Base-by-base conservation (phyloP, 2,329 filamentous ascomycete genomes). In the Dichotomopilus funicola region DNA sequence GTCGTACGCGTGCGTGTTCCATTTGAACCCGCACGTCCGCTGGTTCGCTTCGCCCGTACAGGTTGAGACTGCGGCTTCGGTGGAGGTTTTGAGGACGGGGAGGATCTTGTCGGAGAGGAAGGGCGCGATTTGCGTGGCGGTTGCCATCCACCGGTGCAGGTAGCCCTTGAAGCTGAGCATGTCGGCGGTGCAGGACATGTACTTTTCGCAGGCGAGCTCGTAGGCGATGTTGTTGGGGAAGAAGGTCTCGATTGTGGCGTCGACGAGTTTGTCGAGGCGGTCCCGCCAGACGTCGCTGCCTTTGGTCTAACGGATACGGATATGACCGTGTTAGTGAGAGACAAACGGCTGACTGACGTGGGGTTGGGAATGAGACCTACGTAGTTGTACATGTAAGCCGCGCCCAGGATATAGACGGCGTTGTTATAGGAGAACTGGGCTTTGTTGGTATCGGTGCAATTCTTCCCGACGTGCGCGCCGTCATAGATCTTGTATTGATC, bases 131-230 rank as follows among this genome's bases (percentile, higher is more conserved):
- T 84, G 76, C 1, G 80, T 77, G 1, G 79, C 77, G 27, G 79
- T 75, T 7, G 80, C 76, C 59, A 89, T 74, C 82, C 84, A 87
- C 42, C 82, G 78, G 58, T 82, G 76, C 11, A 88, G 73, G 54
- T 85, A 83, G 33, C 85, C 86, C 68, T 88, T 88, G 78, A 87
- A 90, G 1, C 83, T 82, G 57, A 81, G 73, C 74, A 89, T 86
- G 63, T 91, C 88, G 44, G 79, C 77, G 54, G 85, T 84, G 73
- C 88, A 91, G 19, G 72, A 77, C 5, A 75, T 72, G 34, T 69
- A 65, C 37, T 66, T 63, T 63, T 89, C 86, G 71, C 88, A 91
- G 8, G 83, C 76, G 6, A 80, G 71, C 67, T 91, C 88, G 56
- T 73, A 81, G 62, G 87, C 82, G 60, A 87, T 75, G 41, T 77